Evolutionary conservation across 345 rosid species (phyloP).

Genomic region (Ceriops zippeliana): DNA sequence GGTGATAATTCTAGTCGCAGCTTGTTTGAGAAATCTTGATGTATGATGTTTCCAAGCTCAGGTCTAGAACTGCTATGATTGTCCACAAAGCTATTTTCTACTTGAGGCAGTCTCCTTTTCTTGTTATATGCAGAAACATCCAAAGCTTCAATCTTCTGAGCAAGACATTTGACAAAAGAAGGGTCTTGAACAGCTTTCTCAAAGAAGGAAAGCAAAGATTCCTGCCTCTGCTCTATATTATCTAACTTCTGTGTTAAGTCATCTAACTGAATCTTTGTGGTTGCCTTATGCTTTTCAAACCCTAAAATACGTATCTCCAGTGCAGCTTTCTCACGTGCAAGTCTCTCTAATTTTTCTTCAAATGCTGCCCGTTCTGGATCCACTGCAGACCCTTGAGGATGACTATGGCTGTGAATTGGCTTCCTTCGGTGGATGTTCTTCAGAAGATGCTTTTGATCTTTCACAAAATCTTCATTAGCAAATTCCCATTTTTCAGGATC

Average conservation of each 20-base stretch:
- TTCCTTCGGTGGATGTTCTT: slow-evolving; percentile 83
- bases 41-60: slow-evolving; percentile 60
- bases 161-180: slow-evolving; percentile 54
- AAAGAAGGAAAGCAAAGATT: slow-evolving; percentile 46
- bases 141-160: slow-evolving; percentile 59
- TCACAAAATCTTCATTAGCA: slow-evolving; percentile 77
- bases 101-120: slow-evolving; percentile 72
- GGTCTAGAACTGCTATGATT: slow-evolving; percentile 55
- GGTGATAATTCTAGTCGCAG: slow-evolving; percentile 78
- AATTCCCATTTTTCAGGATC: slow-evolving; percentile 96
- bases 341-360: slow-evolving; percentile 69
- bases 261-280: slow-evolving; percentile 56
- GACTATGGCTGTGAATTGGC: slow-evolving; percentile 89
- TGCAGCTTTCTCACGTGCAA: slow-evolving; percentile 57
- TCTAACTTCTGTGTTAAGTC: slow-evolving; percentile 49
- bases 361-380: slow-evolving; percentile 71
- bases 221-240: slow-evolving; percentile 67
- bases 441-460: slow-evolving; percentile 84
- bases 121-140: slow-evolving; percentile 70
- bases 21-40: slow-evolving; percentile 69
- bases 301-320: slow-evolving; percentile 59
- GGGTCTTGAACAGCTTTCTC: slow-evolving; percentile 56
- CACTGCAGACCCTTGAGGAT: slow-evolving; percentile 43
- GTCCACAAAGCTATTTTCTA: slow-evolving; percentile 56
- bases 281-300: slow-evolving; percentile 52